Conservation (phyloP, 208 protist genomes). For the Crithidia expoeki region DNA sequence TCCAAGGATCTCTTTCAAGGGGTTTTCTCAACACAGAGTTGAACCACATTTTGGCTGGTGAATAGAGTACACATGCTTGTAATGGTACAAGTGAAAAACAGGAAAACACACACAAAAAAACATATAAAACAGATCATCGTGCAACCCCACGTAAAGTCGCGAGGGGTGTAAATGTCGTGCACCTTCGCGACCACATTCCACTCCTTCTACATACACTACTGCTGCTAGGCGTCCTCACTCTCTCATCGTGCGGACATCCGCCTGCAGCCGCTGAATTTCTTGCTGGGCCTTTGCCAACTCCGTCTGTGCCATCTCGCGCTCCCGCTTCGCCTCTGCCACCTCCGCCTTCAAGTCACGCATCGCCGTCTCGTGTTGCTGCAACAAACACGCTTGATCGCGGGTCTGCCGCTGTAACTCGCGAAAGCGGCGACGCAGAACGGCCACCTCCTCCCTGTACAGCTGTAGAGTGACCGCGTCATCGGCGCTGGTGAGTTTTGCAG, state of each 20-base stretch:
- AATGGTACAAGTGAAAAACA: slow-evolving; percentile 6
- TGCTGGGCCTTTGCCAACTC: not conserved
- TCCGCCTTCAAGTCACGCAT: slow-evolving; percentile 8
- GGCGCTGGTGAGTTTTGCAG: not conserved
- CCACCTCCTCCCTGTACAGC: slow-evolving; percentile 17
- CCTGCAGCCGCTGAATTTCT: slow-evolving; percentile 18
- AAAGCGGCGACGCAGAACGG: slow-evolving; percentile 15
- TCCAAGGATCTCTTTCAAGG: too few relatives aligned
- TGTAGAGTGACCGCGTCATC: slow-evolving; percentile 12
- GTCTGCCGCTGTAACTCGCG: slow-evolving; percentile 25
- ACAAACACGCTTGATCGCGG: slow-evolving; percentile 19
- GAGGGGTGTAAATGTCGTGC: too few relatives aligned
- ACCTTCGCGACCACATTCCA: too few relatives aligned
- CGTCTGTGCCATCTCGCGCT: slow-evolving; percentile 4
- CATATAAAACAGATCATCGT: too few relatives aligned
- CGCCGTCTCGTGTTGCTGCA: slow-evolving; percentile 17
- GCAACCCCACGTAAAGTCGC: too few relatives aligned
- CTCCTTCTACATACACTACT: not conserved
- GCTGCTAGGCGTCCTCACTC: not conserved
- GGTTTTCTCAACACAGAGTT: too few relatives aligned
- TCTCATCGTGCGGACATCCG: slow-evolving; percentile 4
- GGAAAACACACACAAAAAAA: not conserved
- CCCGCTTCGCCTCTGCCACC: not conserved
- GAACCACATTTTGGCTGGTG: too few relatives aligned
- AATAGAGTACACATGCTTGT: too few relatives aligned